These are phyloP conservation scores for Mallotus repandus DNA, from an alignment of 441 rosid species.

Conservation along the genomic window DNA sequence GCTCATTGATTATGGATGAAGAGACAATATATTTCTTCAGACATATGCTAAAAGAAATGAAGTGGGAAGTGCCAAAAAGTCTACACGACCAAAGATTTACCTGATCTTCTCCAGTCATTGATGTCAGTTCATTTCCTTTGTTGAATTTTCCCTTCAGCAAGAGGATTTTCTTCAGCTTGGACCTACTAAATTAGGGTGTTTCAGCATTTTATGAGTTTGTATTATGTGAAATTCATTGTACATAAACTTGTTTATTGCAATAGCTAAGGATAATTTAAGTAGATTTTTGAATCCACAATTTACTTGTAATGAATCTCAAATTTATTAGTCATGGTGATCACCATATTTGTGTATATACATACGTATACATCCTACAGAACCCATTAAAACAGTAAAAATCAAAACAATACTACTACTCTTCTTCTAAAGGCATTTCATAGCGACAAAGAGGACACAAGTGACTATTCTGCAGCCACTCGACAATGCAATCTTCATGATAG, in stretches of 20 bases:
- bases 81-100: not conserved
- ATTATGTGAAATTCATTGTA: not conserved
- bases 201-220: not conserved
- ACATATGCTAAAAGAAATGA: not conserved
- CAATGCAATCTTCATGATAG: not conserved
- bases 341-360: too few relatives aligned
- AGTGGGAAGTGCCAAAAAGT: not conserved
- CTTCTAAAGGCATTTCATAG: not conserved
- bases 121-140: too few relatives aligned
- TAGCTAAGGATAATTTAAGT: too few relatives aligned
- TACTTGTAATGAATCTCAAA: too few relatives aligned
- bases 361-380: too few relatives aligned
- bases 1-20: too few relatives aligned
- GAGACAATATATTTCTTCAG: not conserved
- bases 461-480: not conserved
- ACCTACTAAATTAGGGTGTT: not conserved
- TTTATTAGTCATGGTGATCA: too few relatives aligned
- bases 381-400: too few relatives aligned
- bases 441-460: conserved; percentile 2
- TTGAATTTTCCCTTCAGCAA: too few relatives aligned
- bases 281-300: too few relatives aligned
- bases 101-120: not conserved
- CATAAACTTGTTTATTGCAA: too few relatives aligned
- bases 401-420: too few relatives aligned
- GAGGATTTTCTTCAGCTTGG: not conserved